These are phyloP conservation scores for Polymyxa betae DNA, from an alignment of 208 protist species.

Conservation along the genomic window DNA sequence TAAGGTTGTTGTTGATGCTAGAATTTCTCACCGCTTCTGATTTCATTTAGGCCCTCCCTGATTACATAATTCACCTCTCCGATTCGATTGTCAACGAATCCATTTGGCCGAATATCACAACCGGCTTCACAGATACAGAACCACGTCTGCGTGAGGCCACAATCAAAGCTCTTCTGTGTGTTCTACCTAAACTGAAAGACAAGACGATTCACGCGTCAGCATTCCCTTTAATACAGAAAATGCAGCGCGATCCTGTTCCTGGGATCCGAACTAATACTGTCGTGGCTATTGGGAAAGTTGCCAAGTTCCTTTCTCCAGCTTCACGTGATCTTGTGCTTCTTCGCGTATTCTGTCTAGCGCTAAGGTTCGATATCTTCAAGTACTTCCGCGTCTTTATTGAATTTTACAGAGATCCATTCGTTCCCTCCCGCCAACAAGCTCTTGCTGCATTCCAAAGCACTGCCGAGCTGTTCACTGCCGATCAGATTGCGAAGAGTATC, in stretches of 20 bases:
- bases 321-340: not conserved
- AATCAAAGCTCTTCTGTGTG: not conserved
- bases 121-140: conserved; percentile 44
- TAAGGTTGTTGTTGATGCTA: not conserved
- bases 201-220: conserved; percentile 36
- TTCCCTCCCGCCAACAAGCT: not conserved
- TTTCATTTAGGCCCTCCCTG: not conserved
- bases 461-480: not conserved
- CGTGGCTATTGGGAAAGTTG: conserved; percentile 24
- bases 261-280: conserved; percentile 37
- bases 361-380: not conserved
- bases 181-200: conserved; percentile 32
- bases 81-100: conserved; percentile 34
- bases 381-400: not conserved
- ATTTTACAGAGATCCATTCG: conserved; percentile 7
- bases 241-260: conserved; percentile 40
- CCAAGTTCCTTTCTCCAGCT: not conserved
- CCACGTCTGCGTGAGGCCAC: conserved; percentile 26
- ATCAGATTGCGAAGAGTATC: not conserved
- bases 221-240: not conserved
- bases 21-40: not conserved
- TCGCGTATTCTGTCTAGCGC: not conserved
- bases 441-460: conserved; percentile 15
- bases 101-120: not conserved
- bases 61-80: conserved; percentile 29